These are phyloP conservation scores for Rosa persica DNA, from an alignment of 306 rosid genomes.

Conservation along the genomic window DNA sequence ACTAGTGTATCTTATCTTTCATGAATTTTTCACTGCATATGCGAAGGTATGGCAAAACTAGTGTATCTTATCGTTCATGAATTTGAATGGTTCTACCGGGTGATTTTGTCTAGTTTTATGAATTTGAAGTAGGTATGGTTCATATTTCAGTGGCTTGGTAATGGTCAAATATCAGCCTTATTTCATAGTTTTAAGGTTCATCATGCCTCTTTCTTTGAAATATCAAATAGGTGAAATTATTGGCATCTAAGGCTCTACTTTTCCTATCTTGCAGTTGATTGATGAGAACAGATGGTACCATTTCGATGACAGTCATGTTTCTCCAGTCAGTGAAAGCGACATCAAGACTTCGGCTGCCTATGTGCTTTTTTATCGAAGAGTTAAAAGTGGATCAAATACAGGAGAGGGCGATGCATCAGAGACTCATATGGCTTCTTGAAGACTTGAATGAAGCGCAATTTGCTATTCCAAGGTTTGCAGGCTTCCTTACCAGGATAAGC, in stretches of 20 bases:
- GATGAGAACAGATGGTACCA: conserved; percentile 94
- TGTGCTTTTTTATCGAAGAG: conserved; percentile 87
- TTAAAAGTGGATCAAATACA: conserved; percentile 30
- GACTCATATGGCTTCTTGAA: conserved; percentile 38
- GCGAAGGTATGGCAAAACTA: conserved; percentile 56
- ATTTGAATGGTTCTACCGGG: background rate
- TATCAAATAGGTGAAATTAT: conserved; percentile 2
- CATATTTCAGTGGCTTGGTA: background rate
- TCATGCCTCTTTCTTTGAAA: background rate
- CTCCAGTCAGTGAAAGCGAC: conserved; percentile 65
- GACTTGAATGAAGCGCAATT: conserved; percentile 12
- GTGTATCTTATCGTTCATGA: background rate
- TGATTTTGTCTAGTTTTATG: background rate
- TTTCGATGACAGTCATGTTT: conserved; percentile 89
- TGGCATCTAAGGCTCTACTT: background rate
- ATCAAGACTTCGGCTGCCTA: conserved; percentile 89
- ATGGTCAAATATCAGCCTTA: background rate
- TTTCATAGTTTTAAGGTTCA: background rate
- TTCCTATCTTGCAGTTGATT: conserved; percentile 61
- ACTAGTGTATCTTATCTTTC: background rate
- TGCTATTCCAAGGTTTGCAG: conserved; percentile 23
- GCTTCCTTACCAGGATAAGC: conserved; percentile 24
- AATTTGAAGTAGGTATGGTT: background rate
- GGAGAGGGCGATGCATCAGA: conserved; percentile 46
- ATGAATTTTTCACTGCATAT: conserved; percentile 60